Base-by-base conservation (phyloP, 108 stramenopile species). In the Cyclotella choctawhatcheeana region DNA sequence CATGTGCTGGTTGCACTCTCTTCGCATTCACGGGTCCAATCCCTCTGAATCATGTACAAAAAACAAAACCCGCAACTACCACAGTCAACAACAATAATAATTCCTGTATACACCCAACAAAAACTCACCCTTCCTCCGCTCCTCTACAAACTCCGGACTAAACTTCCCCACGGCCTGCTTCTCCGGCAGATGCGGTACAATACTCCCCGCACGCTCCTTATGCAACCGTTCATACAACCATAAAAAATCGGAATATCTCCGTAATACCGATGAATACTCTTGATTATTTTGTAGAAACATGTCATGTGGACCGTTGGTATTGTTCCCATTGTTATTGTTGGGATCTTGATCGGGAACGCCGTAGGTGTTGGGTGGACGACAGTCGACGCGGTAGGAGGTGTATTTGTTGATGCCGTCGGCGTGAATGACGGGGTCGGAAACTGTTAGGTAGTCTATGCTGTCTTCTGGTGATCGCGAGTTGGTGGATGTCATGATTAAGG, bases 161-260 rank as follows among this genome's bases (percentile, higher is more conserved):
- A 98, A 98, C 31, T 97, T 90, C 14, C 88, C 83, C 10, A 98
- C 92, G 2, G 96, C 92, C 64, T 97, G 89, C 74, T 99, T 99
- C 58, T 98, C 98, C 0, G 98, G 98, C 44, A 99, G 73, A 12
- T 97, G 97, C n/a, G 98, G 98, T 13, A 98, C 82, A 47, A 99
- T 96, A 48, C 91, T 76, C 14, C 98, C 98, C 13, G 97, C 93
- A 20, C 90, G 84, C 74, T 96, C 96, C 44, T 68, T 75, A 27
- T 86, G 90, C 14, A 99, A 84, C n/a, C 85, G 81, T 32, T 97
- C 90, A 68, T 88, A 84, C 26, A 99, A 84, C 98, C 98, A 99
- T 30, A 94, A 76, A 79, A 99, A 99, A 81, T 99, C 98, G 40
- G 89, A 90, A 74, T 97, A 98, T 2, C 98, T 92, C 25, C 98